Evolutionary conservation across 345 rosid genomes (phyloP), one percentile per base, ranked within the genome.

Genomic region (Gossypium raimondii): DNA sequence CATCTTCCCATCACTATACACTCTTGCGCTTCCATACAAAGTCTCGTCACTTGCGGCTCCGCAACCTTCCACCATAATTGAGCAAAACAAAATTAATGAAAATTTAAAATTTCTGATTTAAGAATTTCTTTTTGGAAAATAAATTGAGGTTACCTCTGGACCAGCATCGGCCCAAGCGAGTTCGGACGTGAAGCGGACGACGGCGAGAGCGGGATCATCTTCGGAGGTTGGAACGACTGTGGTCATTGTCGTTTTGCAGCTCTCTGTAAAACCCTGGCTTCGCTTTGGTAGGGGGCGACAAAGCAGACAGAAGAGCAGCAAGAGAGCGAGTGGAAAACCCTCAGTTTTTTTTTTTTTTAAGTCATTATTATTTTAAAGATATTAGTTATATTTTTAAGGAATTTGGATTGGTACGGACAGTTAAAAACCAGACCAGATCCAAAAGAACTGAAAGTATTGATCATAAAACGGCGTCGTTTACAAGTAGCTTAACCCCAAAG

Each of bases 111-210:
- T 11, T 59, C 63, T 7, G 63, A 24, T 11, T 24, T 59, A 6
- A 20, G 3, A 57, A 1, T 57, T 34, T 34, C 41, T 20, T 56
- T 14, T 9, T 13, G 29, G 52, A 57, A 69, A 60, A 12, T 6
- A 3, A 24, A 48, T 7, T 24, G 57, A 60, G 22, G 12, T 67
- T 75, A 91, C 98, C 97, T 92, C 99, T 56, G 97, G 90, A 79
- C 99, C 98, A 71, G 99, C 97, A 78, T 93, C 98, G 20, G 97
- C 94, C 98, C 98, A 96, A 73, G 98, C 83, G 47, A 96, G 92
- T 73, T 93, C 95, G 55, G 97, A 88, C 61, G 97, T 88, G 87
- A 88, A 93, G 59, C 89, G 97, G 48, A 93, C 99, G 64, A 93
- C 95, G 52, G 97, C 70, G 82, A 96, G 92, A 7, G 87, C 87